Evolutionary conservation across 1,139 yeast species (phyloP), one percentile per base, ranked within the genome.

Genomic region (Zygoascus sp.): DNA sequence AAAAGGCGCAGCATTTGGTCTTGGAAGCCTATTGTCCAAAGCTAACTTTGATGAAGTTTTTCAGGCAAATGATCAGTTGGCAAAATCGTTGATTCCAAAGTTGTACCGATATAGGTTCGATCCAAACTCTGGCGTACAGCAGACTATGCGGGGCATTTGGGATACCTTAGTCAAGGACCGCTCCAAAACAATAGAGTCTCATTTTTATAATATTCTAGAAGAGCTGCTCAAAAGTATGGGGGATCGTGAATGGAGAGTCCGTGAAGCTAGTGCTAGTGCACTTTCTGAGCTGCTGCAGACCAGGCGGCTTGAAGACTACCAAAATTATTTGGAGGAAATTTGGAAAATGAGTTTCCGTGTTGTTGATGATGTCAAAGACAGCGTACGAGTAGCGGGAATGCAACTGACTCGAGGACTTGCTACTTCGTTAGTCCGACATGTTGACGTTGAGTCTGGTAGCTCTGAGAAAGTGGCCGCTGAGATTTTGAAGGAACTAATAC

Each of bases 281-380:
- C 65, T 89, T 51, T 71, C 78, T 35, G 92, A 88, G 54, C 65
- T 92, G 30, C 66, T 92, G 13, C 86, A 82, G 55, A 75, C 81
- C 6, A 73, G 77, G 28, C 74, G 81, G 1, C 62, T 79, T 37
- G 79, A 74, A 10, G 67, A 63, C 8, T 85, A 83, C 56, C 80
- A 79, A 42, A 58, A 63, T 6, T 61, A 69, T 15, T 63, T 87
- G 47, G 84, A 84, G 50, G 79, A 79, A 5, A 79, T 92, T 28
- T 90, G 97, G 97, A 73, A 76, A 5, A 81, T 86, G 86, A 81
- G 94, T 47, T 90, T 92, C 68, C 76, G 98, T 59, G 79, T 80
- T 0, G 79, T 90, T 77, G 98, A 92, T 66, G 98, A 92, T 67
- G 88, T 92, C 50, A 92, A 92, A 62, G 97, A 88, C 43, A 86